phyloP scores from a whole-genome alignment of 306 rosid species.

The Astragalus glycyphyllos region DNA sequence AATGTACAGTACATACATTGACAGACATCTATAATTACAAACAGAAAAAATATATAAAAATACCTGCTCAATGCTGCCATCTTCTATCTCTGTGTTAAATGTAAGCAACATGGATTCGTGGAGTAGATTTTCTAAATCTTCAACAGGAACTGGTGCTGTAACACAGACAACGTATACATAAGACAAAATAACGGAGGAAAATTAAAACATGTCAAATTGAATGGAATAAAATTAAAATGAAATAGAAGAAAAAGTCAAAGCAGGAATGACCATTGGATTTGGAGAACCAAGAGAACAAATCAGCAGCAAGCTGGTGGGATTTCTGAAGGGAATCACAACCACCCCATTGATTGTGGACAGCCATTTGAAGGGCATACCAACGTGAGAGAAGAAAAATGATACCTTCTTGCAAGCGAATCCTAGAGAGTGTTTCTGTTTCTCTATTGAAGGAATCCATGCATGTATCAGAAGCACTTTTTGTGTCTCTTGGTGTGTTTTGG shows the following conservation, averaged over 20 bases:
- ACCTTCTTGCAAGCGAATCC: conserved; percentile 30
- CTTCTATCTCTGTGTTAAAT: conserved; percentile 84
- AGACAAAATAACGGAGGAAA: background rate
- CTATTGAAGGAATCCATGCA: conserved; percentile 41
- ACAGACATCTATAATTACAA: too few species aligned
- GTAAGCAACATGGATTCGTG: conserved; percentile 69
- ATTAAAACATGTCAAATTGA: too few species aligned
- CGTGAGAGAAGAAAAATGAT: conserved; percentile 62
- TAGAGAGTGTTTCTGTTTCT: conserved; percentile 32
- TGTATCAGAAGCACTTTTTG: conserved; percentile 1
- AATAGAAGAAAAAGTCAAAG: background rate
- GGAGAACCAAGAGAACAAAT: conserved; percentile 63
- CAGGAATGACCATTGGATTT: conserved; percentile 51
- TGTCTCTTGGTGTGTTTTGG: conserved; percentile 9
- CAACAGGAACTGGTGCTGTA: conserved; percentile 57
- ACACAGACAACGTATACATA: background rate
- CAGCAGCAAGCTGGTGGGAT: conserved; percentile 60
- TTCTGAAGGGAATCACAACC: conserved; percentile 72
- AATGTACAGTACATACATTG: too few species aligned
- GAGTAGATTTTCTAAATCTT: conserved; percentile 72
- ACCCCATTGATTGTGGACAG: conserved; percentile 73
- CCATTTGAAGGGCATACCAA: conserved; percentile 84
- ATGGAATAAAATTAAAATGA: background rate
- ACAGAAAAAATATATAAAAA: background rate
- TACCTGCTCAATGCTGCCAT: conserved; percentile 89